Percentiles rank a stretch among this genome's conserved stretches.
Conservation (phyloP, 495 filamentous ascomycete species). For the Bryoglossum gracile region DNA sequence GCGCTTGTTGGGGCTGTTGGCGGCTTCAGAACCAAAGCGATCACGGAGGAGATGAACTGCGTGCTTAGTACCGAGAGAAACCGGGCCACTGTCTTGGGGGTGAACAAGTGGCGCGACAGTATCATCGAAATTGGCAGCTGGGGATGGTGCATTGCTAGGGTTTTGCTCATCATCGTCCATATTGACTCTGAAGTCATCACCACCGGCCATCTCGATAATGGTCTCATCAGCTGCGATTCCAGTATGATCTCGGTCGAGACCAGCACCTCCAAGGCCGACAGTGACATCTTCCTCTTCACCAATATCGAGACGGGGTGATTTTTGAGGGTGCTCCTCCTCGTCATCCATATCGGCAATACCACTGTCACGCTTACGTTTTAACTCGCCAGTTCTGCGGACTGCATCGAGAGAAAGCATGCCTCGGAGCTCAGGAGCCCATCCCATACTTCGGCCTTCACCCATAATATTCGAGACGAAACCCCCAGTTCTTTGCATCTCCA, state of each 20-base stretch:
- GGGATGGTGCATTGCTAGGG: slow-evolving; percentile 25
- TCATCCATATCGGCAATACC: slow-evolving; percentile 71
- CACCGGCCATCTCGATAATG: slow-evolving; percentile 58
- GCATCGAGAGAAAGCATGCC: slow-evolving; percentile 76
- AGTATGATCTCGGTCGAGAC: slow-evolving; percentile 44
- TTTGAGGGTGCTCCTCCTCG: slow-evolving; percentile 44
- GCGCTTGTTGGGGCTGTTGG: slow-evolving; percentile 52
- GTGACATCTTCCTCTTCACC: slow-evolving; percentile 53
- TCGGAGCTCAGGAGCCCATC: slow-evolving; percentile 87
- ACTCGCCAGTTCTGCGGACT: slow-evolving; percentile 65
- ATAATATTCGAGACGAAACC: slow-evolving; percentile 78
- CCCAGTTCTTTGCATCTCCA: slow-evolving; percentile 82
- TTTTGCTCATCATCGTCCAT: slow-evolving; percentile 31
- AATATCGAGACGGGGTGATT: slow-evolving; percentile 64
- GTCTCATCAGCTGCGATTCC: slow-evolving; percentile 43
- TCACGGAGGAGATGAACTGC: slow-evolving; percentile 93
- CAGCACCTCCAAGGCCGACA: slow-evolving; percentile 39
- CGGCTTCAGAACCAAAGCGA: slow-evolving; percentile 63
- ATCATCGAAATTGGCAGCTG: slow-evolving; percentile 57
- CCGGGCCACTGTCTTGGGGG: slow-evolving; percentile 71
- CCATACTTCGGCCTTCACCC: slow-evolving; percentile 64
- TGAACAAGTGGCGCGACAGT: slow-evolving; percentile 66
- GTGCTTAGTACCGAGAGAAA: slow-evolving; percentile 85
- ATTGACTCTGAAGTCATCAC: slow-evolving; percentile 38
- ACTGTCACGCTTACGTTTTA: slow-evolving; percentile 91